Evolutionary conservation across 495 filamentous ascomycete genomes (phyloP), one percentile per base, ranked within the genome.

Genomic region (Talaromyces adpressus): DNA sequence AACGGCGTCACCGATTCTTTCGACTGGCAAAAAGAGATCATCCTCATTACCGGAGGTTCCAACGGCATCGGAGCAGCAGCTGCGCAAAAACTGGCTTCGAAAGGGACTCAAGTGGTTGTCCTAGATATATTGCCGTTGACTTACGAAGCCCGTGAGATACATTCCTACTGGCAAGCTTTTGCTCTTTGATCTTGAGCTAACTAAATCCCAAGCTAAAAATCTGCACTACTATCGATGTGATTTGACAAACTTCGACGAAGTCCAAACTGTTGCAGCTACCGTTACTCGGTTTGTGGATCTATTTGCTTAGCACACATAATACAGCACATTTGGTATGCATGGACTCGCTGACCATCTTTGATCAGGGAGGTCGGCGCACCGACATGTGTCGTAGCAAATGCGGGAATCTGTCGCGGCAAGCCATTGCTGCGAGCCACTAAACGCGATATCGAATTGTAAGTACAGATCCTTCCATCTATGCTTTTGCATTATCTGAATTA

Each of bases 221-320:
- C 57, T 92, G 6, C 73, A 80, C 11, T 90, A 83, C 64, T 91
- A 91, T 70, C 78, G 85, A 69, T 94, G 90, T 70, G 90, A 93
- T 74, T 86, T 94, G 23, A 78, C 82, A 16, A 83, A 92, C 72
- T 80, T 79, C 66, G 78, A 80, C 29, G 79, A 87, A 68, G 79
- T 93, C 30, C 81, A 81, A 29, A 75, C 73, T 49, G 86, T 82
- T 6, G 86, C 82, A 41, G 73, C 79, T 49, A 75, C 85, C 66
- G 89, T 94, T 63, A 16, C 57, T 68, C 61, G 23, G 59, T 68
- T 8, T 61, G 62, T 68, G 9, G 9, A 29, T 27, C 22, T 29
- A 27, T 25, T 27, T 56, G 6, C 12, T 25, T 12, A 29, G 22
- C 20, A 14, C 9, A 9, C 4, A 14, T 29, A 41, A 1, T 41